Evolutionary conservation across 2,329 filamentous ascomycete species (phyloP), one percentile per base, ranked within the genome.

Genomic region (Colletotrichum sp.): DNA sequence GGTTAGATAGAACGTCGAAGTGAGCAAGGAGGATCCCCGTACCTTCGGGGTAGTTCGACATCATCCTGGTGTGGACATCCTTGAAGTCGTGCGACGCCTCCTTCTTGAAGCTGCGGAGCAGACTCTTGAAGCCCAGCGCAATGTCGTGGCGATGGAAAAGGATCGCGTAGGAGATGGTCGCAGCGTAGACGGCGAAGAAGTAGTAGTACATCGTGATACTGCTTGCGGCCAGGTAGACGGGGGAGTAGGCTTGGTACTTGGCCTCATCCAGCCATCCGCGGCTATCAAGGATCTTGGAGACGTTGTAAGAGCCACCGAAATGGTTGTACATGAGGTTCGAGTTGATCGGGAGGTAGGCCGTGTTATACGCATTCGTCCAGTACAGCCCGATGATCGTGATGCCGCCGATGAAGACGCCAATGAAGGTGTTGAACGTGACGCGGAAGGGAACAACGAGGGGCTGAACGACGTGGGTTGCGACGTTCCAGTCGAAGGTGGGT

Each of bases 1-100:
- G 8, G n/a, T 71, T 7, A 61, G 48, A 34, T 64, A 7, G 3
- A 9, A 15, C 3, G 5, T 16, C 4, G 4, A 5, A 39, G 12
- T 22, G 13, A 4, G 18, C 27, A 6, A 6, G 27, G 34, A n/a
- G 16, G n/a, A 32, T 34, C 43, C 43, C 1, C n/a, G 3, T 58
- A 74, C 71, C 71, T 77, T 89, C 87, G 5, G 82, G 83, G 76
- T 90, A 90, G 1, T 78, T 78, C 13, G 81, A 79, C 87, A 90
- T 90, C 25, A 89, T 83, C 3, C 86, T 83, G 71, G 85, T 86
- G 79, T 90, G 88, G 4, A 88, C 81, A 75, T 87, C 86, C 25
- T 80, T 78, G 6, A 67, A 78, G 10, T 80, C 70, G 22, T 82
- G 78, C n/a, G 70, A 68, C 0, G 79, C 68, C 10, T 75, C 69